Conservation (phyloP, 169 alveolate genomes). For the Hepatocystis sp. region DNA sequence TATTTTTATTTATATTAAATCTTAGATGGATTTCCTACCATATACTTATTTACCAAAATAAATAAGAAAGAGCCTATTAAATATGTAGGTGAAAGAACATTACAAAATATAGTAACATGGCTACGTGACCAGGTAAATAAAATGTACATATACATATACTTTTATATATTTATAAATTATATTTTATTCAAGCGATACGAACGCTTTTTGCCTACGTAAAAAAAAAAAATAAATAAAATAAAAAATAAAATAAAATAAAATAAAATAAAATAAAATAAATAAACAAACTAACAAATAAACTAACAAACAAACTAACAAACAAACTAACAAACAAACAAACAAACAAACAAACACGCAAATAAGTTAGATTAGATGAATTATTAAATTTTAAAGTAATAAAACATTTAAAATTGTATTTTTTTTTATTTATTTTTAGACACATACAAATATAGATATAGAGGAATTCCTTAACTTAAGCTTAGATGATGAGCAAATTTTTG, state of each 20-base stretch:
- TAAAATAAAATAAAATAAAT: too few species aligned
- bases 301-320: too few species aligned
- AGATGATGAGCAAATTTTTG: constrained; percentile 75
- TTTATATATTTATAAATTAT: not conserved
- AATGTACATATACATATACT: not conserved
- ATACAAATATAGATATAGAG: constrained; percentile 32
- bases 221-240: too few species aligned
- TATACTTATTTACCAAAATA: constrained; percentile 58
- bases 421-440: constrained; percentile 67
- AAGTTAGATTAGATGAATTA: too few species aligned
- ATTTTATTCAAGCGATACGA: too few species aligned
- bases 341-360: too few species aligned
- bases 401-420: too few species aligned
- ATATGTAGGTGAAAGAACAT: constrained; percentile 39
- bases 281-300: too few species aligned
- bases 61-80: constrained; percentile 33
- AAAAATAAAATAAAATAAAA: too few species aligned
- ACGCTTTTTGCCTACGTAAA: too few species aligned
- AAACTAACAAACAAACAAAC: too few species aligned
- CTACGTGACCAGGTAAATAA: constrained; percentile 42
- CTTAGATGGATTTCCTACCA: constrained; percentile 79
- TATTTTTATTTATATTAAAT: not conserved
- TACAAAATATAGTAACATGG: constrained; percentile 40
- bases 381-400: too few species aligned
- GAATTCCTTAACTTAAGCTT: constrained; percentile 39